Evolutionary conservation across 108 stramenopile species (phyloP).

Genomic region (Skeletonema menzelii): DNA sequence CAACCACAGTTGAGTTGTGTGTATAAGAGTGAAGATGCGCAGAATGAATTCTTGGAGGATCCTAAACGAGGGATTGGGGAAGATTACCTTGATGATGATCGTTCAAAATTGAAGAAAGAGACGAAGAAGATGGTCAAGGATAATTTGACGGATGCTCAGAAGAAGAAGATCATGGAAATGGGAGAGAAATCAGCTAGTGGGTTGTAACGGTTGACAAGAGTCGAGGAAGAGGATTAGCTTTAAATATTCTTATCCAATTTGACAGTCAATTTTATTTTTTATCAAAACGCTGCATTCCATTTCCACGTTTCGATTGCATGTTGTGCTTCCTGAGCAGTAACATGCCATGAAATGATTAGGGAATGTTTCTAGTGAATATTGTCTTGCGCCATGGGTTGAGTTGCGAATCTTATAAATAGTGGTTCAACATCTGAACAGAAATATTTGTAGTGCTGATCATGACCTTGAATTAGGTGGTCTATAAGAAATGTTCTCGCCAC

Average conservation of each 20-base stretch:
- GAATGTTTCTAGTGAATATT: too few species aligned
- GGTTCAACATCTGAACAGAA: too few species aligned
- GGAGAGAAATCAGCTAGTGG: background rate
- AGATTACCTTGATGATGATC: conserved; percentile 91
- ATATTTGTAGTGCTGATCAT: too few species aligned
- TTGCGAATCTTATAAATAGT: too few species aligned
- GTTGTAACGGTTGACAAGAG: too few species aligned
- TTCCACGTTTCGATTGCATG: background rate
- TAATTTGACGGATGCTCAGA: conserved; percentile 72
- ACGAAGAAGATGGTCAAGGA: conserved; percentile 73
- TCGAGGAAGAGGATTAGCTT: background rate
- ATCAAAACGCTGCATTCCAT: background rate
- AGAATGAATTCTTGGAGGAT: conserved; percentile 94
- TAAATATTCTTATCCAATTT: background rate
- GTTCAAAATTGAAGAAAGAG: conserved; percentile 30
- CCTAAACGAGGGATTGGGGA: conserved; percentile 93
- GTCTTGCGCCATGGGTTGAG: too few species aligned
- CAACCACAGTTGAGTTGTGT: conserved; percentile 93
- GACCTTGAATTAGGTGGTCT: background rate
- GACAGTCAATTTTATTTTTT: background rate
- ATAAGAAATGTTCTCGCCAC: background rate
- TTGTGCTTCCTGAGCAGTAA: background rate
- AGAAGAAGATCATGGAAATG: conserved; percentile 29
- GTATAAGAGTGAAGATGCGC: conserved; percentile 94
- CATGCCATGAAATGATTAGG: too few species aligned